phyloP scores from a whole-genome alignment of 441 rosid genomes.

The Populus trichocarpa region DNA sequence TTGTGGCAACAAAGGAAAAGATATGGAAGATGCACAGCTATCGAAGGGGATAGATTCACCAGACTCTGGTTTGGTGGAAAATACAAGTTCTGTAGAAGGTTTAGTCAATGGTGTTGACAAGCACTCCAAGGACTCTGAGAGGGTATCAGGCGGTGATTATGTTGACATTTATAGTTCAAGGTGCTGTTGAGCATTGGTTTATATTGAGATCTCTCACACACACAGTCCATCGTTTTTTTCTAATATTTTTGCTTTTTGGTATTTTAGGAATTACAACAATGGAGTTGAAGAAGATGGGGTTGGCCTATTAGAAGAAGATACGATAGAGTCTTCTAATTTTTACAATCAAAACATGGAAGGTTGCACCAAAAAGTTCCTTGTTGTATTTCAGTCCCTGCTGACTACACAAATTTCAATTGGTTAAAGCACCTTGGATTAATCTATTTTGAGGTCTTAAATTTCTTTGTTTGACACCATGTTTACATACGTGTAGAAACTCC shows the following conservation, averaged over 20 bases:
- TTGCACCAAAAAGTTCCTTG: constrained; percentile 22
- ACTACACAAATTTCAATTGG: background rate
- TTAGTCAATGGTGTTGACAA: constrained; percentile 29
- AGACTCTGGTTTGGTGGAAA: constrained; percentile 22
- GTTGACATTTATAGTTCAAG: constrained; percentile 26
- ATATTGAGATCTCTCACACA: background rate
- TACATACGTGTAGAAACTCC: constrained; percentile 43
- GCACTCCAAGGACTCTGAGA: constrained; percentile 31
- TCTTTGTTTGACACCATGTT: constrained; percentile 10
- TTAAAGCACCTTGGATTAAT: constrained; percentile 11
- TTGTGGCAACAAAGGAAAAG: constrained; percentile 25
- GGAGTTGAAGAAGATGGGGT: constrained; percentile 33
- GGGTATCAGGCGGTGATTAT: constrained; percentile 23
- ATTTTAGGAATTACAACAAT: constrained; percentile 20
- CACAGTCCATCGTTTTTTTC: background rate
- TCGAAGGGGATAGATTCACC: constrained; percentile 23
- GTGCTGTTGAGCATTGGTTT: constrained; percentile 21
- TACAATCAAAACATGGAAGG: constrained; percentile 57
- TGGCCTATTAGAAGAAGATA: constrained; percentile 26
- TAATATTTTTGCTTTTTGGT: background rate
- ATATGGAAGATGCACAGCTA: constrained; percentile 19
- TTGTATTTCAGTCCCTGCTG: constrained; percentile 10
- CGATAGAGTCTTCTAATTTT: constrained; percentile 23
- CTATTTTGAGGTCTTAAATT: constrained; percentile 11
- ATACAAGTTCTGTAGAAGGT: constrained; percentile 21